A percentile compares a stretch with the other conserved stretches of the same genome.
These are phyloP conservation scores for Termitomyces sp. DNA, from an alignment of 768 basidiomycete genomes.

Conservation along the genomic window DNA sequence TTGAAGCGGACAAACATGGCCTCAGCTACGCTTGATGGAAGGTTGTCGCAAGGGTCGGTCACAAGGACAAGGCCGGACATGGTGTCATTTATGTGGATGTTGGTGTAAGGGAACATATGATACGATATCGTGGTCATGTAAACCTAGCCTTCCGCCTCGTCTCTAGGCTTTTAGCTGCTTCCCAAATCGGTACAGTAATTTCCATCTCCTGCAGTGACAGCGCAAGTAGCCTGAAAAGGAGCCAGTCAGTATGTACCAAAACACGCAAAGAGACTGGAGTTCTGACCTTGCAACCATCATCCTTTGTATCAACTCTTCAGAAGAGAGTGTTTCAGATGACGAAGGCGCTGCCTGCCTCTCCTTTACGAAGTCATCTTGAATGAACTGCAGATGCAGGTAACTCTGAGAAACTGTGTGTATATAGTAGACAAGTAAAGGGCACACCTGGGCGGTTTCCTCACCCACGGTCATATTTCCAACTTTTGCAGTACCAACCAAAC, in stretches of 20 bases:
- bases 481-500: constrained; percentile 61
- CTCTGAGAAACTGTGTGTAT: background rate
- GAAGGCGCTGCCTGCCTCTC: constrained; percentile 35
- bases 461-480: constrained; percentile 52
- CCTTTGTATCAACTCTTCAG: constrained; percentile 64
- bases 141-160: constrained; percentile 35
- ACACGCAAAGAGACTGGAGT: background rate
- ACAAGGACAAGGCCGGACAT: background rate
- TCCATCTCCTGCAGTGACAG: constrained; percentile 56
- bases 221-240: constrained; percentile 52
- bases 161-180: constrained; percentile 62
- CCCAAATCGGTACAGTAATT: constrained; percentile 62
- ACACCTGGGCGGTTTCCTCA: constrained; percentile 60
- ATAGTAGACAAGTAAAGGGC: constrained; percentile 7
- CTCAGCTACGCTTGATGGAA: constrained; percentile 11
- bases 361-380: constrained; percentile 73
- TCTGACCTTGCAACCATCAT: constrained; percentile 72
- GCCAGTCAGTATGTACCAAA: background rate
- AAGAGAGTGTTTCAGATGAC: constrained; percentile 37
- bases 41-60: background rate
- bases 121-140: constrained; percentile 2
- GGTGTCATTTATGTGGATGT: background rate
- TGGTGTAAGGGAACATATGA: background rate
- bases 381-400: constrained; percentile 43
- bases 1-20: constrained; percentile 53